phyloP scores from a whole-genome alignment of 2,329 filamentous ascomycete genomes.

The Ophiocordyceps camponoti-rufipedis region DNA sequence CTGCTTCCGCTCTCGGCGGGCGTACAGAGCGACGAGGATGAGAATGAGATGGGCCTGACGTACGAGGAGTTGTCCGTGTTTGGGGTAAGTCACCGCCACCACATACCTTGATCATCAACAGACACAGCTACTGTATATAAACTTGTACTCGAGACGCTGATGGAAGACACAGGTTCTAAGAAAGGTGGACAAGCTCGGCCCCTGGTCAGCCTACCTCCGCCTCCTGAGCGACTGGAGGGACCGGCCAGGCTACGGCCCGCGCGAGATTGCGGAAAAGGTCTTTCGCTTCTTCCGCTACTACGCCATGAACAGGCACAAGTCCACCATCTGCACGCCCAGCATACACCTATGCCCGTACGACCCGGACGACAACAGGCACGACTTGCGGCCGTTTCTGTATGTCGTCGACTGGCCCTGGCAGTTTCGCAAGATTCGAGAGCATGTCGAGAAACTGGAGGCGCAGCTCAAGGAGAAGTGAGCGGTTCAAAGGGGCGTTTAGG shows the following conservation, averaged over 20 bases:
- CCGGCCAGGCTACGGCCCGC: constrained; percentile 10
- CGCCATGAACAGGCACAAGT: constrained; percentile 46
- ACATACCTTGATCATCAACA: background rate
- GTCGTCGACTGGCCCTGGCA: constrained; percentile 20
- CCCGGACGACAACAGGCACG: constrained; percentile 20
- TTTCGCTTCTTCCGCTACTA: constrained; percentile 28
- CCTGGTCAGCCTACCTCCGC: constrained; percentile 19
- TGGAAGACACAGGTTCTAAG: constrained; percentile 7
- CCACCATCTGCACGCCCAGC: constrained; percentile 38
- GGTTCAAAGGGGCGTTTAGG: too few relatives aligned
- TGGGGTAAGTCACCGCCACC: constrained; percentile 7
- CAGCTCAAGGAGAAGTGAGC: constrained; percentile 2
- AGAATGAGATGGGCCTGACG: constrained; percentile 20
- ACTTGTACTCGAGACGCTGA: too few relatives aligned
- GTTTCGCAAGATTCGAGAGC: constrained; percentile 20
- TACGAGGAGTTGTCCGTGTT: constrained; percentile 22
- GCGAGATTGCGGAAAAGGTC: constrained; percentile 24
- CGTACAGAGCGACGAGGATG: background rate
- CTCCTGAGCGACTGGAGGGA: constrained; percentile 19
- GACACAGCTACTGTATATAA: background rate
- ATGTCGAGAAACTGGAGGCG: constrained; percentile 15
- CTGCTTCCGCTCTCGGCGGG: constrained; percentile 22
- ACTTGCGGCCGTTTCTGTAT: constrained; percentile 23
- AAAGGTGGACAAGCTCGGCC: constrained; percentile 21
- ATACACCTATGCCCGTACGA: constrained; percentile 20